Conservation (phyloP, 164 flowering plant genomes). For the Vitis amurensis region DNA sequence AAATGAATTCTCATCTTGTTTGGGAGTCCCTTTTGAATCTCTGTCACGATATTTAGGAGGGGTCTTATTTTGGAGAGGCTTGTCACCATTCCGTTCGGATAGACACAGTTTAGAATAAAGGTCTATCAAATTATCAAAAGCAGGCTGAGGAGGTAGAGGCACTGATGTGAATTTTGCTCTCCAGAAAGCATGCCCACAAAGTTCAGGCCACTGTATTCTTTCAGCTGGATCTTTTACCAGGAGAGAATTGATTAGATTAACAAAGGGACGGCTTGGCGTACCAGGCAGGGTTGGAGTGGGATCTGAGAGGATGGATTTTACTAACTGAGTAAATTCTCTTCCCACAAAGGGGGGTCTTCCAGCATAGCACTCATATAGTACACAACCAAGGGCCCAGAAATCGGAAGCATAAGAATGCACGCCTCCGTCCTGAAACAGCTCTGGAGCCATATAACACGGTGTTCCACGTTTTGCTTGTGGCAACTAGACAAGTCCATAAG, state of each 20-base stretch:
- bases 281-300: slow-evolving; percentile 84
- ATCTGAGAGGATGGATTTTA: slow-evolving; percentile 79
- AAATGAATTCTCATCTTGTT: slow-evolving; percentile 59
- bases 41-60: slow-evolving; percentile 65
- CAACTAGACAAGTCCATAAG: slow-evolving; percentile 39
- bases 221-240: slow-evolving; percentile 92
- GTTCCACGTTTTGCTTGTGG: slow-evolving; percentile 98
- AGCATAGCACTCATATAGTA: slow-evolving; percentile 84
- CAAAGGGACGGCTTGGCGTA: slow-evolving; percentile 72
- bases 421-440: slow-evolving; percentile 92
- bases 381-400: slow-evolving; percentile 99
- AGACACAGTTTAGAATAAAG: slow-evolving; percentile 58
- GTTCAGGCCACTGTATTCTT: slow-evolving; percentile 87
- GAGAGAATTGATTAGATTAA: slow-evolving; percentile 69
- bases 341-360: slow-evolving; percentile 95
- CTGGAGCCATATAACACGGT: slow-evolving; percentile 99
- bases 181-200: slow-evolving; percentile 91
- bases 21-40: slow-evolving; percentile 42
- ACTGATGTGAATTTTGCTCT: slow-evolving; percentile 46
- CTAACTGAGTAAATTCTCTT: slow-evolving; percentile 84
- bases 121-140: slow-evolving; percentile 73
- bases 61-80: slow-evolving; percentile 56
- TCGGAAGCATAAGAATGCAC: slow-evolving; percentile 99
- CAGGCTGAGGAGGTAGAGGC: slow-evolving; percentile 90
- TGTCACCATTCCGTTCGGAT: slow-evolving; percentile 76